Evolutionary conservation across 257 asterid genomes (phyloP).

Genomic region (Nicotiana noctiflora): DNA sequence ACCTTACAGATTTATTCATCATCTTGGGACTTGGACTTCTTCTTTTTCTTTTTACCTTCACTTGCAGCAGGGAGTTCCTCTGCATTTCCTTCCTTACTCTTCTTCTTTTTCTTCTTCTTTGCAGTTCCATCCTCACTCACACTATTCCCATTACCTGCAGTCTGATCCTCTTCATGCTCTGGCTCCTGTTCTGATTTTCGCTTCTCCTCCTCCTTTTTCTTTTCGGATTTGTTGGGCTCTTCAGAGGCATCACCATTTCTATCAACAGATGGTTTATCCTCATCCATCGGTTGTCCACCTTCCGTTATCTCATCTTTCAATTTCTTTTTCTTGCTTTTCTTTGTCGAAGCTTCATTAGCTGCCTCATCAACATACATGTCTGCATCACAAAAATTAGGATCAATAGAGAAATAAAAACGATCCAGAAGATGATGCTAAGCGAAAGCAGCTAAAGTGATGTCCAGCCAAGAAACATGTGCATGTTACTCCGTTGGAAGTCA

Average conservation of each 20-base stretch:
- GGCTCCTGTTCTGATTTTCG: conserved; percentile 39
- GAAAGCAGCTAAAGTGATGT: no score
- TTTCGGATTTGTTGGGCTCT: conserved; percentile 59
- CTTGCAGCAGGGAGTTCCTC: conserved; percentile 30
- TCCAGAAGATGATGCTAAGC: no score
- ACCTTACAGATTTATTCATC: conserved; percentile 14
- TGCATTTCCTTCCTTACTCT: conserved; percentile 31
- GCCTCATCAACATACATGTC: conserved; percentile 37
- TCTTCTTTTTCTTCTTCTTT: conserved; percentile 68
- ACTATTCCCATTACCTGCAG: conserved; percentile 5
- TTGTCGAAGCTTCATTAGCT: conserved; percentile 6
- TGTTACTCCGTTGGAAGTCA: no score
- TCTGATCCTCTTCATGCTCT: conserved; percentile 21
- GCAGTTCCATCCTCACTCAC: conserved; percentile 45
- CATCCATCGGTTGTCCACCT: conserved; percentile 29
- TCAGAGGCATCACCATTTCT: conserved; percentile 45
- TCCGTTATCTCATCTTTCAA: conserved; percentile 20
- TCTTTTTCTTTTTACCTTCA: conserved; percentile 51
- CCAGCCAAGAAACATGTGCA: no score
- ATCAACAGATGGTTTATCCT: conserved; percentile 29
- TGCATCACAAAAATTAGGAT: not conserved
- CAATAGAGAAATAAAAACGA: no score
- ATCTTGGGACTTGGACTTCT: conserved; percentile 38
- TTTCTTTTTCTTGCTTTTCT: conserved; percentile 48
- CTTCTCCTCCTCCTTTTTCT: conserved; percentile 76